A percentile compares a stretch with the other conserved stretches of the same genome.
Conservation (phyloP, 371 early-diverging fungal species). For the Mortierella sp. region DNA sequence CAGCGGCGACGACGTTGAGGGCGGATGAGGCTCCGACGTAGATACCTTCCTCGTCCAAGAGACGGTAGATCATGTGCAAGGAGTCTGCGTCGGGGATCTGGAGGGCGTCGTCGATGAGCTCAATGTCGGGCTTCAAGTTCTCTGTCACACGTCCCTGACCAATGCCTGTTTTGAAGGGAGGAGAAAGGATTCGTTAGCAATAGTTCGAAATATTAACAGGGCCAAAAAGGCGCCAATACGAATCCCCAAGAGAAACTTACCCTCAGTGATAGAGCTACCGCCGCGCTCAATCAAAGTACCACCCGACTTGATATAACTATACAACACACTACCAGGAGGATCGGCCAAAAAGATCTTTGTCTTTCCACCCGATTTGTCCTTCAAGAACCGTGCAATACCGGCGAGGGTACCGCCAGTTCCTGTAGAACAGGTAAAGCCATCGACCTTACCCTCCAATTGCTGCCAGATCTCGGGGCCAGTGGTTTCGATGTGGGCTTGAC, state of each 20-base stretch:
- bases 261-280: slow-evolving; percentile 89
- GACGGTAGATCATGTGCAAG: slow-evolving; percentile 86
- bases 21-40: slow-evolving; percentile 95
- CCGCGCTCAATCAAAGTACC: slow-evolving; percentile 76
- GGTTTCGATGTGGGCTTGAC: slow-evolving; percentile 93
- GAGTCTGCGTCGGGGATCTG: slow-evolving; percentile 87
- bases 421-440: slow-evolving; percentile 92
- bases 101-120: slow-evolving; percentile 87
- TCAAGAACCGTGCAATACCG: slow-evolving; percentile 87
- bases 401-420: slow-evolving; percentile 96
- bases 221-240: background rate
- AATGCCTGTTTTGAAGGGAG: slow-evolving; percentile 66
- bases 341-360: slow-evolving; percentile 91
- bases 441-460: slow-evolving; percentile 85
- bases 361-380: slow-evolving; percentile 73
- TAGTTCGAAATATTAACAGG: background rate
- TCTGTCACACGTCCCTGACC: slow-evolving; percentile 96
- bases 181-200: background rate
- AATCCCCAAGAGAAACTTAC: slow-evolving; percentile 20
- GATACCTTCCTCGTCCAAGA: slow-evolving; percentile 94
- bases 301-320: slow-evolving; percentile 82
- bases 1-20: slow-evolving; percentile 94
- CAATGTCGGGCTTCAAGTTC: slow-evolving; percentile 85
- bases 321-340: slow-evolving; percentile 94
- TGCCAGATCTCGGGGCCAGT: slow-evolving; percentile 96